Evolutionary conservation across 495 filamentous ascomycete genomes (phyloP), one percentile per base, ranked within the genome.

Genomic region (Ramalina intermedia): DNA sequence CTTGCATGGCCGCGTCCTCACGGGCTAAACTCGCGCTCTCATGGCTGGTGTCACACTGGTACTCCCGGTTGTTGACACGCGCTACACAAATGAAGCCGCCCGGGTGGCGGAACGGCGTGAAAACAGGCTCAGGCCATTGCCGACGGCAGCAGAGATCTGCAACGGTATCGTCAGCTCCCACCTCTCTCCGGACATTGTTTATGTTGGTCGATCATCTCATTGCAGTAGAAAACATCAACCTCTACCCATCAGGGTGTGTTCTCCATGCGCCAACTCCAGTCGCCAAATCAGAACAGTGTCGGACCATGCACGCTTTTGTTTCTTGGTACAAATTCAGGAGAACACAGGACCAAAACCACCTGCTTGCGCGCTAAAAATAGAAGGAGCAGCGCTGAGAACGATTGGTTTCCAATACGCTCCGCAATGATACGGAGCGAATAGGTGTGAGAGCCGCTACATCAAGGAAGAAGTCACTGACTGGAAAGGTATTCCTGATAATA

Each of bases 61-160:
- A 98, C 67, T 95, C 86, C 61, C 91, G 81, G 58, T 90, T 89
- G 68, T 98, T 96, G 64, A 98, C 91, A 57, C 89, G 78, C 27
- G 94, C 91, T 21, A 83, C 82, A 77, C 91, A 98, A 35, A 79
- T 82, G 67, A 80, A 94, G 52, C 91, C 91, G 57, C 70, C 75
- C 74, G 50, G 70, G 14, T 53, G 47, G 18, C 52, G 70, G 73
- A 83, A 89, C 59, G 79, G 78, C 69, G 91, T 84, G 73, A 93
- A 98, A 60, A 78, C 72, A 55, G 91, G 91, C 63, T 95, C 87
- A 57, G 81, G 81, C 91, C 91, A 98, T 65, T 83, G 84, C 65
- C 91, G 89, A 60, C 91, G 90, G 63, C 81, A 82, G 73, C 91
- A 98, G 65, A 98, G 81, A 71, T 89, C 91, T 98, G 69, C 64